phyloP scores from a whole-genome alignment of 208 protist species.

The Trypanosomatidae sp. region DNA sequence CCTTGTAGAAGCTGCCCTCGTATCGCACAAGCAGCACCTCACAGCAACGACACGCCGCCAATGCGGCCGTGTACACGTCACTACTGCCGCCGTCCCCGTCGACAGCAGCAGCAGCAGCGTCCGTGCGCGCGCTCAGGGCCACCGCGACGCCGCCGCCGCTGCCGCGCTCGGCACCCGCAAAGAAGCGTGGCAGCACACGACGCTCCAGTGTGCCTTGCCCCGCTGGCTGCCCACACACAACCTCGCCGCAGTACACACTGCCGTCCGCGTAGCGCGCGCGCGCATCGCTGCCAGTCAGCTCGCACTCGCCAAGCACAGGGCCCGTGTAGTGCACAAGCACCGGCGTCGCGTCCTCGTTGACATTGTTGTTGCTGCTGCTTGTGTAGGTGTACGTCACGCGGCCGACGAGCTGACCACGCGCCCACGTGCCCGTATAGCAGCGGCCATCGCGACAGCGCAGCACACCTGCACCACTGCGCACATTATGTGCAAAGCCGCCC shows the following conservation, averaged over 20 bases:
- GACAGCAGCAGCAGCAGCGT: too few species aligned
- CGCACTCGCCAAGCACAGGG: constrained; percentile 29
- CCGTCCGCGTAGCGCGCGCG: constrained; percentile 33
- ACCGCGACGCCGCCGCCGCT: too few species aligned
- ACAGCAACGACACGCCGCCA: too few species aligned
- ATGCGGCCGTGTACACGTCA: too few species aligned
- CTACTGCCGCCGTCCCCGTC: too few species aligned
- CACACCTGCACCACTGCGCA: constrained; percentile 32
- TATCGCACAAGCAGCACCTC: constrained; percentile 40
- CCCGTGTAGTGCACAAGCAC: constrained; percentile 30
- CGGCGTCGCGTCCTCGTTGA: neutral
- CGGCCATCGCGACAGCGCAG: constrained; percentile 17
- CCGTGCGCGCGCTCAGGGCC: too few species aligned
- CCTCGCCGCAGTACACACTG: constrained; percentile 41
- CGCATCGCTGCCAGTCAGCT: constrained; percentile 35
- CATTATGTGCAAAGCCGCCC: constrained; percentile 33
- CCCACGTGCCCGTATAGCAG: constrained; percentile 46
- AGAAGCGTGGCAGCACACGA: constrained; percentile 4
- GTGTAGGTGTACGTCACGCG: constrained; percentile 3
- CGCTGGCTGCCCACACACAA: constrained; percentile 32
- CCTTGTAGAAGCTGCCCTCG: constrained; percentile 53
- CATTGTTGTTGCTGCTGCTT: neutral
- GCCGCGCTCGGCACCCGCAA: constrained; percentile 1
- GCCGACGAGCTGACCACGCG: constrained; percentile 24
- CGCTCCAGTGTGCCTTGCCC: constrained; percentile 41